Conservation (phyloP, 176 grass and related monocot species). For the Zea luxurians region DNA sequence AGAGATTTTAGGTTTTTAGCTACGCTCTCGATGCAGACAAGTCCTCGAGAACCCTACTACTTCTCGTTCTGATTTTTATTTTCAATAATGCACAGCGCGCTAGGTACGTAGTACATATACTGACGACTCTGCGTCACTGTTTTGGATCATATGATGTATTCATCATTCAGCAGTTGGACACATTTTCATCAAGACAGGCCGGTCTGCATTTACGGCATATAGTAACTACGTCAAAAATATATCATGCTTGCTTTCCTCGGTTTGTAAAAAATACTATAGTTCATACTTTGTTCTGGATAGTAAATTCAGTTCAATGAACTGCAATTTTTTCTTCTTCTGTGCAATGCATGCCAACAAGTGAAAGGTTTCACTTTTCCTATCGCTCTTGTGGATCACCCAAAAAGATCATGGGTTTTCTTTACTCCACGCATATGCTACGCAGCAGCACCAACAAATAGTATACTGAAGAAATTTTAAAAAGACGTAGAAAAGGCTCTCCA, state of each 20-base stretch:
- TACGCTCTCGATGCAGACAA: background rate
- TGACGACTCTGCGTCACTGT: background rate
- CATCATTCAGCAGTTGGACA: background rate
- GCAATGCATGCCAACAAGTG: background rate
- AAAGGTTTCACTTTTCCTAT: background rate
- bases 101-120: background rate
- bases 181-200: background rate
- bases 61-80: background rate
- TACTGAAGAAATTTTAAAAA: background rate
- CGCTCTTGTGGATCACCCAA: background rate
- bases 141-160: background rate
- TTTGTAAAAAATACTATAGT: too few species aligned
- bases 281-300: too few species aligned
- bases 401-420: background rate
- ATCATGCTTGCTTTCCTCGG: background rate
- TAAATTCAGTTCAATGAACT: background rate
- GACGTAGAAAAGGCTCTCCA: background rate
- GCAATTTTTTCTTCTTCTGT: background rate
- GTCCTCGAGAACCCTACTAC: background rate
- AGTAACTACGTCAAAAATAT: background rate
- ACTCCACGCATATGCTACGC: background rate
- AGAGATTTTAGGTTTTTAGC: background rate
- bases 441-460: background rate
- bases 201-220: background rate
- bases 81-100: background rate